These are phyloP conservation scores for Thuidium tamariscinum DNA, from an alignment of 225 moss, liverwort and hornwort genomes.

Conservation along the genomic window DNA sequence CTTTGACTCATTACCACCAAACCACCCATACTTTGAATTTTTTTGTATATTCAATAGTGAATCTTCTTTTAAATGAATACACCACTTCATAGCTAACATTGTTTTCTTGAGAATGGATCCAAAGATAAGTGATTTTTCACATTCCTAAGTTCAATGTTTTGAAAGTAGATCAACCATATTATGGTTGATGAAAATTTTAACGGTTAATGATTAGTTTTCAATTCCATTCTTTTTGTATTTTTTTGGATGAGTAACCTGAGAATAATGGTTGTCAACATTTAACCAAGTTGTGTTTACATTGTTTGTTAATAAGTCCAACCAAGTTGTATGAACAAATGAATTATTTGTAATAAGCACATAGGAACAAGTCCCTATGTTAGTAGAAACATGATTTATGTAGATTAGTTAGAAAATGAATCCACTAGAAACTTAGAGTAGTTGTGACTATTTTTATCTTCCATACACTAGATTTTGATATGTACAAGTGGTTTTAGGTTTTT, in stretches of 20 bases:
- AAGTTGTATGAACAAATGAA: background rate
- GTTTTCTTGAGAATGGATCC: too few relatives aligned
- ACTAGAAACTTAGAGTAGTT: rapidly evolving
- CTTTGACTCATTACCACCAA: too few relatives aligned
- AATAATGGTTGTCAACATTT: background rate
- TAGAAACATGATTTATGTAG: background rate
- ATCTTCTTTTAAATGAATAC: too few relatives aligned
- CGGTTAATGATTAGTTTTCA: background rate
- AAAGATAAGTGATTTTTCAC: too few relatives aligned
- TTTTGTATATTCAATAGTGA: too few relatives aligned
- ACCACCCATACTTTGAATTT: too few relatives aligned
- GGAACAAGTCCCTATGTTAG: rapidly evolving
- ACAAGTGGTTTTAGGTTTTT: background rate
- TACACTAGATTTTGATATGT: background rate
- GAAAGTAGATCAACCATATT: too few relatives aligned
- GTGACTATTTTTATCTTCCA: rapidly evolving
- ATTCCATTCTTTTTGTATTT: background rate
- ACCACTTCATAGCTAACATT: too few relatives aligned
- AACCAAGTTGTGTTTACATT: background rate
- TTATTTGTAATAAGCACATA: too few relatives aligned
- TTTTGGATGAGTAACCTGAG: background rate
- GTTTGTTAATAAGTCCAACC: background rate
- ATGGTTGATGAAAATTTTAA: too few relatives aligned
- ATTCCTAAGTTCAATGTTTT: too few relatives aligned
- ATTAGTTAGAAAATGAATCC: rapidly evolving